A percentile compares a stretch with the other conserved stretches of the same genome.
Conservation (phyloP, 169 alveolate genomes). For the Gregarina niphandrodes region DNA sequence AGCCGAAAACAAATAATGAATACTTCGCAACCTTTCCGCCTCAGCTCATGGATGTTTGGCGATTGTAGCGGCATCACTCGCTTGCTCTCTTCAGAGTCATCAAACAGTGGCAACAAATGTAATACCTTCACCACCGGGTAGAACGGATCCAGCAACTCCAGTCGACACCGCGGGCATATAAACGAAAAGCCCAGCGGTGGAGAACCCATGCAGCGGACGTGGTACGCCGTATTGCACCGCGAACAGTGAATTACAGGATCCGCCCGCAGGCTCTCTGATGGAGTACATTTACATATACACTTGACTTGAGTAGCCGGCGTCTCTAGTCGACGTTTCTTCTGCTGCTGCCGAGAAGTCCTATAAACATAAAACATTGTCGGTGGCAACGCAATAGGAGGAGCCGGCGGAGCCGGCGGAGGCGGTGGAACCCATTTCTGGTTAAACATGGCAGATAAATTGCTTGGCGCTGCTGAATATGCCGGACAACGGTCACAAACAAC, state of each 20-base stretch:
- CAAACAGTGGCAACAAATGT: slow-evolving; percentile 26
- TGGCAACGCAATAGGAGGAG: no score
- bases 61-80: slow-evolving; percentile 23
- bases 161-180: slow-evolving; percentile 30
- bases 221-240: not conserved
- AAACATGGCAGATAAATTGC: no score
- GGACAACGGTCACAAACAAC: no score
- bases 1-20: not conserved
- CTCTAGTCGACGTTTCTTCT: no score
- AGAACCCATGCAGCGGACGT: not conserved
- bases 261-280: not conserved
- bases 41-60: slow-evolving; percentile 4
- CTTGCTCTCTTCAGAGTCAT: slow-evolving; percentile 25
- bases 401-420: no score
- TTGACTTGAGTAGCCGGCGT: no score
- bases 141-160: slow-evolving; percentile 36
- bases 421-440: no score
- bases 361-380: no score
- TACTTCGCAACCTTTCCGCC: not conserved
- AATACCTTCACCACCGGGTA: slow-evolving; percentile 25
- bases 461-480: no score
- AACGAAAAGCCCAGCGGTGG: slow-evolving; percentile 4
- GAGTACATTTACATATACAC: no score
- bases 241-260: not conserved
- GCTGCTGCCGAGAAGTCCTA: no score